These are phyloP conservation scores for Glonium stellatum DNA, from an alignment of 495 filamentous ascomycete genomes.

Conservation along the genomic window DNA sequence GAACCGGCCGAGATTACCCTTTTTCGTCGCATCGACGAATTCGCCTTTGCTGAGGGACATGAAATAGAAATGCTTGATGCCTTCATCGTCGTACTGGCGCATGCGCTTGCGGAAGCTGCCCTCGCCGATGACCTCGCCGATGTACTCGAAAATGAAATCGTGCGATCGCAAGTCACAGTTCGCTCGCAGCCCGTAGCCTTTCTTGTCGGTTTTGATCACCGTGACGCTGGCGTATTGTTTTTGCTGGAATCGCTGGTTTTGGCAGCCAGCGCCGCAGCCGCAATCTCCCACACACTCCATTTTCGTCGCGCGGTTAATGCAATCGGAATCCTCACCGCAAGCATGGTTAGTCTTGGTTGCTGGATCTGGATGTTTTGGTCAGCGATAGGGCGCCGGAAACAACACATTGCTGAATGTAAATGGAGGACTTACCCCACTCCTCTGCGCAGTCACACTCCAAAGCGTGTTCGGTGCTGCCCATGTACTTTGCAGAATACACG, in stretches of 20 bases:
- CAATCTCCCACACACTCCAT: slow-evolving; percentile 90
- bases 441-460: slow-evolving; percentile 94
- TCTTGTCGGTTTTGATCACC: slow-evolving; percentile 96
- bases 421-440: slow-evolving; percentile 78
- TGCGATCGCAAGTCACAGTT: slow-evolving; percentile 67
- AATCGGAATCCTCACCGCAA: slow-evolving; percentile 95
- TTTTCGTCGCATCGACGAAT: slow-evolving; percentile 97
- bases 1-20: slow-evolving; percentile 90
- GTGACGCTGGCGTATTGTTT: slow-evolving; percentile 84
- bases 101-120: slow-evolving; percentile 77
- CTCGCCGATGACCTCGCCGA: slow-evolving; percentile 97
- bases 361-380: slow-evolving; percentile 47
- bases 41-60: slow-evolving; percentile 97
- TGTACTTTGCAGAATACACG: slow-evolving; percentile 78
- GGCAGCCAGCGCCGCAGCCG: slow-evolving; percentile 78
- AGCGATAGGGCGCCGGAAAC: slow-evolving; percentile 17
- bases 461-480: slow-evolving; percentile 85
- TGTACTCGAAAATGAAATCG: slow-evolving; percentile 96
- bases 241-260: slow-evolving; percentile 92
- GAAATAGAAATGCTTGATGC: slow-evolving; percentile 99
- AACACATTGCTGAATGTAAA: slow-evolving; percentile 8
- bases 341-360: slow-evolving; percentile 62
- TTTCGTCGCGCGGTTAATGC: slow-evolving; percentile 96
- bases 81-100: slow-evolving; percentile 85
- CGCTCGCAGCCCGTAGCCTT: slow-evolving; percentile 85